phyloP scores from a whole-genome alignment of 306 rosid species.

The Casuarina equisetifolia region DNA sequence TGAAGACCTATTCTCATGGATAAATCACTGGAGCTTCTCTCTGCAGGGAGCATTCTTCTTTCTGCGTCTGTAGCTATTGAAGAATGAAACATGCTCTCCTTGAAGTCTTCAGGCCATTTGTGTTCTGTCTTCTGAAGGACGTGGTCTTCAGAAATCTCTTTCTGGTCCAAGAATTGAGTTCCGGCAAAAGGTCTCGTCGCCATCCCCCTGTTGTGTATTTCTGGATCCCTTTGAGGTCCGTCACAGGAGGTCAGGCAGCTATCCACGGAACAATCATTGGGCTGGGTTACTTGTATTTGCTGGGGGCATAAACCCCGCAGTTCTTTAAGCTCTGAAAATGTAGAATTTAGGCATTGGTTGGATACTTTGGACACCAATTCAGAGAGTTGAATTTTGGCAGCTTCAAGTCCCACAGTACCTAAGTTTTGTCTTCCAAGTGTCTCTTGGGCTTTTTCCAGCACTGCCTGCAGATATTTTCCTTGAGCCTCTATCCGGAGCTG shows the following conservation, averaged over 20 bases:
- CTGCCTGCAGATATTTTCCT: constrained; percentile 82
- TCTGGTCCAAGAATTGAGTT: constrained; percentile 44
- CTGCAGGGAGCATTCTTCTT: constrained; percentile 33
- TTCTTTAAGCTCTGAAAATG: constrained; percentile 63
- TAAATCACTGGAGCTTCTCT: constrained; percentile 44
- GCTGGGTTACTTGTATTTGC: constrained; percentile 36
- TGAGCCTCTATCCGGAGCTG: constrained; percentile 91
- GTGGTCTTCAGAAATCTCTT: constrained; percentile 35
- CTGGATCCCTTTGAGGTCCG: constrained; percentile 67
- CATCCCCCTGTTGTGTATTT: constrained; percentile 35
- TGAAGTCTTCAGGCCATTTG: constrained; percentile 34
- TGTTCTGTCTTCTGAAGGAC: constrained; percentile 29
- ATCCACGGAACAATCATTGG: constrained; percentile 67
- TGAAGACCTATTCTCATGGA: constrained; percentile 58
- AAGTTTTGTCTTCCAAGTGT: constrained; percentile 66
- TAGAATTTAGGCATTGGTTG: constrained; percentile 70
- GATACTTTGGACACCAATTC: constrained; percentile 87
- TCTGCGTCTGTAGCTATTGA: constrained; percentile 34
- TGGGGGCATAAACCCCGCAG: constrained; percentile 52
- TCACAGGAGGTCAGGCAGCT: constrained; percentile 80
- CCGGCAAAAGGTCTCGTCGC: constrained; percentile 36
- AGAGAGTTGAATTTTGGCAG: constrained; percentile 81
- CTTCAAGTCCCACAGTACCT: constrained; percentile 68
- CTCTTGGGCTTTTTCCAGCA: constrained; percentile 81
- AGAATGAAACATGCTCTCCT: constrained; percentile 39